phyloP scores from a whole-genome alignment of 2,329 filamentous ascomycete genomes.

The Colletotrichum tropicicola region DNA sequence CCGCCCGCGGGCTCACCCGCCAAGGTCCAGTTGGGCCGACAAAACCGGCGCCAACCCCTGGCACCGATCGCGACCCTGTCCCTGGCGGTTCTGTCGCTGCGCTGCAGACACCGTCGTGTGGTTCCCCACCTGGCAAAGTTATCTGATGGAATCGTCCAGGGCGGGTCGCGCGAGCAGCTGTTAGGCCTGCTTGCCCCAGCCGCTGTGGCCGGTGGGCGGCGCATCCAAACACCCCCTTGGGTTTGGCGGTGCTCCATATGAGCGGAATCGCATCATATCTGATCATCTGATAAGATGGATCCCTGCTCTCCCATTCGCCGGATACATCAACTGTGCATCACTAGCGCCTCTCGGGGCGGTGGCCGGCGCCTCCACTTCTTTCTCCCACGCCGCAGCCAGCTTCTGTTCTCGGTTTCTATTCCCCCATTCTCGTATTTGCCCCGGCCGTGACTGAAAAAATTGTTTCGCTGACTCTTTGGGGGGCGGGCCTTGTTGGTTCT shows the following conservation, averaged over 20 bases:
- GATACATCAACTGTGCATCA: constrained; percentile 12
- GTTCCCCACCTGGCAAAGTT: constrained; percentile 18
- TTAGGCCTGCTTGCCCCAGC: no score
- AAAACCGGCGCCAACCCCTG: constrained; percentile 19
- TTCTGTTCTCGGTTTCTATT: background rate
- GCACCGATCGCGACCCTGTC: constrained; percentile 12
- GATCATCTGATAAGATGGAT: constrained; percentile 34
- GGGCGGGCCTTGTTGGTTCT: background rate
- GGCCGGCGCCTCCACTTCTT: background rate
- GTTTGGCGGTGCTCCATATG: background rate
- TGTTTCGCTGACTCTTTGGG: background rate
- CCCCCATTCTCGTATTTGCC: constrained; percentile 6
- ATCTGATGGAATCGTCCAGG: constrained; percentile 19
- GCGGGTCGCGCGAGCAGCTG: no score
- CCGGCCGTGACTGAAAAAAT: background rate
- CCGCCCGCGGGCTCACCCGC: constrained; percentile 2
- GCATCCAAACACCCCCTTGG: background rate
- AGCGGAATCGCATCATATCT: constrained; percentile 29
- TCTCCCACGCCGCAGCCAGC: background rate
- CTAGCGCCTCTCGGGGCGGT: constrained; percentile 18
- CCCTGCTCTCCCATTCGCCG: constrained; percentile 9
- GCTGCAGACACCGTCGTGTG: constrained; percentile 5
- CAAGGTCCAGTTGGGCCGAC: constrained; percentile 20
- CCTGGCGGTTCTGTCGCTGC: background rate
- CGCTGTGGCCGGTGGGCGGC: background rate